Evolutionary conservation across 257 asterid genomes (phyloP), one percentile per base, ranked within the genome.

Genomic region (Lavandula angustifolia): DNA sequence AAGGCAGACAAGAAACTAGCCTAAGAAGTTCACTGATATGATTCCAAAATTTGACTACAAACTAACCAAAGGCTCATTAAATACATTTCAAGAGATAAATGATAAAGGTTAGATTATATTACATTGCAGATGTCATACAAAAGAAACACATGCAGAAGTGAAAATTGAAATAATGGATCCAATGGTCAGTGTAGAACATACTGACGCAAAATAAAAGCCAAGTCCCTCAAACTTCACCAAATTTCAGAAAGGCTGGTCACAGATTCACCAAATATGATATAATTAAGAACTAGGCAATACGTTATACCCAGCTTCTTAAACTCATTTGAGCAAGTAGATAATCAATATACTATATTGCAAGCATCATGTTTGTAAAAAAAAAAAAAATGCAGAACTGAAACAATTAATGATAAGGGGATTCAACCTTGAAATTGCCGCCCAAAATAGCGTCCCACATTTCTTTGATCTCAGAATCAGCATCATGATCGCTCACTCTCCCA

Each of bases 381-480:
- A 48, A 44, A 38, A 11, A 53, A 53, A 12, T 68, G 52, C 33
- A 9, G 2, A 53, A 40, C 83, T 1, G 33, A 27, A 82, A 79
- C 16, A 44, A 79, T 80, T 72, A 6, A 65, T 22, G 27, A 13
- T 7, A 80, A 37, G 55, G 51, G 40, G n/a, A 16, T 78, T 32
- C 66, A 66, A 78, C 83, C 83, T 78, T 78, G 3, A 78, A 67
- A 74, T 78, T 80, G 29, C 70, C 71, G 6, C 92, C 96, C 11
- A 89, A 92, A 48, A 88, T 52, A 3, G 96, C 85, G 11, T 87
- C 95, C 96, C 98, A 92, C 95, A 89, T 87, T 84, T 87, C 98
- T 80, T 87, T 85, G 79, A 75, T 80, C 79, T 91, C 95, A 57
- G 79, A 87, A 78, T 92, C 98, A 1, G 76, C 95, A 46, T 80